Evolutionary conservation across 129 eudicot species (phyloP).

Genomic region (Oenanthe sinensis): DNA sequence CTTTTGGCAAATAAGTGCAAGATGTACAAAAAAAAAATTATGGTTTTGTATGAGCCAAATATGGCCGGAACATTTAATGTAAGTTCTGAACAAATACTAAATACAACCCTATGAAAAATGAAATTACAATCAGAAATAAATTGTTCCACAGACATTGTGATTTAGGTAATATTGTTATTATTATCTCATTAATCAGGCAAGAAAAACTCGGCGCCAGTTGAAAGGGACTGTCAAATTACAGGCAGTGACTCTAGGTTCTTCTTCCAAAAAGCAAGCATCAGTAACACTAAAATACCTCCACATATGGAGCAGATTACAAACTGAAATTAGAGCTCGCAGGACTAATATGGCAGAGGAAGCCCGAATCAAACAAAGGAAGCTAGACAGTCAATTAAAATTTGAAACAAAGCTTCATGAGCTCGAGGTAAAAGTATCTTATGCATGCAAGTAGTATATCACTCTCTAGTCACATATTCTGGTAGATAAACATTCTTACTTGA

Average conservation of each 20-base stretch:
- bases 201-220: slow-evolving; percentile 36
- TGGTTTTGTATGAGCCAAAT: not conserved
- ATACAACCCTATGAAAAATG: not conserved
- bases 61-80: not conserved
- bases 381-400: slow-evolving; percentile 71
- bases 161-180: not conserved
- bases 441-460: not conserved
- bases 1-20: not conserved
- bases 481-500: not conserved
- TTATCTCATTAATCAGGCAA: slow-evolving; percentile 40
- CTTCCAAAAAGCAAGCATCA: slow-evolving; percentile 60
- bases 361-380: slow-evolving; percentile 67
- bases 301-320: slow-evolving; percentile 72
- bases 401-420: slow-evolving; percentile 69
- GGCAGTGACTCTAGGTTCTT: slow-evolving; percentile 41
- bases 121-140: not conserved
- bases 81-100: not conserved
- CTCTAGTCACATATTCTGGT: not conserved
- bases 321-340: slow-evolving; percentile 64
- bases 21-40: not conserved
- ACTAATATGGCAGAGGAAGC: slow-evolving; percentile 57
- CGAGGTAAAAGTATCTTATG: slow-evolving; percentile 36
- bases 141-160: not conserved
- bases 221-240: slow-evolving; percentile 49
- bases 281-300: slow-evolving; percentile 66